Conservation (phyloP, 1,139 yeast species). For the Taiozyma onychis region DNA sequence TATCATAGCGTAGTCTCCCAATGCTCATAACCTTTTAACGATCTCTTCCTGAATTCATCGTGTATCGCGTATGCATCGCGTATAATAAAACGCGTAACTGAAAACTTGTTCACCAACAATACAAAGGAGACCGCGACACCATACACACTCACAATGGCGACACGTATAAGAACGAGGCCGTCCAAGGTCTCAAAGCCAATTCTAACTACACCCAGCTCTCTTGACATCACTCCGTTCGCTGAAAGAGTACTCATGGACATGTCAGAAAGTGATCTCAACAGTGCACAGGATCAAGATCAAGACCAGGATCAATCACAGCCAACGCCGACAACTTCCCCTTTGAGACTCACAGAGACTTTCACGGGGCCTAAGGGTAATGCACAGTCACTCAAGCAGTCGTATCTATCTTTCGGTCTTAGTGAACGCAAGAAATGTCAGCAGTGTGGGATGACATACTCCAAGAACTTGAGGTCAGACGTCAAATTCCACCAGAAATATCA, state of each 20-base stretch:
- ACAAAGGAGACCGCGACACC: too few species aligned
- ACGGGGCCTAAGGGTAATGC: background rate
- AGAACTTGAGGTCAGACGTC: constrained; percentile 39
- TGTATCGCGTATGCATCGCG: too few species aligned
- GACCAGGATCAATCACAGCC: background rate
- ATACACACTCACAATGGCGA: background rate
- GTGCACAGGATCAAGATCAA: background rate
- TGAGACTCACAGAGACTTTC: background rate
- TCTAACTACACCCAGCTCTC: background rate
- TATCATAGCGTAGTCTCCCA: too few species aligned
- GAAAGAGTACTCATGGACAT: background rate
- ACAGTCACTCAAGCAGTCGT: constrained; percentile 9
- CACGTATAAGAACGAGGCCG: background rate
- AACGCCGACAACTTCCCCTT: background rate
- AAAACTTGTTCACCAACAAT: too few species aligned
- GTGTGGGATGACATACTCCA: constrained; percentile 58
- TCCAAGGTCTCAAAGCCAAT: background rate
- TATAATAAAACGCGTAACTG: too few species aligned
- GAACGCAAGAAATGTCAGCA: constrained; percentile 37
- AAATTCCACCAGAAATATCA: constrained; percentile 47
- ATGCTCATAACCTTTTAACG: too few species aligned
- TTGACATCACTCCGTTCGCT: background rate
- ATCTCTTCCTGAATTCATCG: too few species aligned
- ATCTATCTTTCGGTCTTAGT: constrained; percentile 12
- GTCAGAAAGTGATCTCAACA: background rate